Evolutionary conservation across 345 rosid species (phyloP), one percentile per base, ranked within the genome.

Genomic region (Moringa oleifera): DNA sequence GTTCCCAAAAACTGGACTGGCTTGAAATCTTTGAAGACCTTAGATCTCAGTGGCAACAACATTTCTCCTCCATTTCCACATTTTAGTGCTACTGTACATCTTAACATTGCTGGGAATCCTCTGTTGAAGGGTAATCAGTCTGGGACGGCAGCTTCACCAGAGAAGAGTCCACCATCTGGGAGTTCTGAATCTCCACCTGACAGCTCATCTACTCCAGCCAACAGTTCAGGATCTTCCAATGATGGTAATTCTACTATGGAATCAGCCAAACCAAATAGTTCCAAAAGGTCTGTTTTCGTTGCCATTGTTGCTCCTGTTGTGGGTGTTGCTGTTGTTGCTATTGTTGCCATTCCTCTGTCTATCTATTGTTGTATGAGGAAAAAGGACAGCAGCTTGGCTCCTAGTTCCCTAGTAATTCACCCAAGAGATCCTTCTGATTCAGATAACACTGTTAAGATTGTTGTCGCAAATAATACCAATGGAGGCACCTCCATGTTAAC

Each of bases 341-440:
- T 80, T 65, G 28, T 88, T 61, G 73, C 59, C 1, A 51, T 85
- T 61, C 82, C 85, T 63, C 19, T 83, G 31, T 80, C 71, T 8
- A 63, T 87, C 50, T 81, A 69, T 60, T 83, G 82, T 24, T 75
- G 64, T 56, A 79, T 67, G 77, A 81, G 69, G 77, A 76, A 69
- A 59, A 77, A 62, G 49, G 69, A 66, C 0, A 22, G 65, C 6
- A 21, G 20, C 31, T 63, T 71, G 69, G 75, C 75, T 64, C 69
- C 89, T 50, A 69, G 61, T 67, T 79, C 89, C 49, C 74, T 85
- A 8, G 91, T 88, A 20, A 73, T 88, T 67, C 86, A 85, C 50
- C 91, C 96, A 0, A 72, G 89, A 61, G 88, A 85, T 61, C 80
- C 83, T 33, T 80, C 89, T 24, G 85, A 83, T 73, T 52, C 82